Percentiles rank a stretch among this genome's conserved stretches.
These are phyloP conservation scores for Pseudocercospora vitis DNA, from an alignment of 2,329 filamentous ascomycete species.

Conservation along the genomic window DNA sequence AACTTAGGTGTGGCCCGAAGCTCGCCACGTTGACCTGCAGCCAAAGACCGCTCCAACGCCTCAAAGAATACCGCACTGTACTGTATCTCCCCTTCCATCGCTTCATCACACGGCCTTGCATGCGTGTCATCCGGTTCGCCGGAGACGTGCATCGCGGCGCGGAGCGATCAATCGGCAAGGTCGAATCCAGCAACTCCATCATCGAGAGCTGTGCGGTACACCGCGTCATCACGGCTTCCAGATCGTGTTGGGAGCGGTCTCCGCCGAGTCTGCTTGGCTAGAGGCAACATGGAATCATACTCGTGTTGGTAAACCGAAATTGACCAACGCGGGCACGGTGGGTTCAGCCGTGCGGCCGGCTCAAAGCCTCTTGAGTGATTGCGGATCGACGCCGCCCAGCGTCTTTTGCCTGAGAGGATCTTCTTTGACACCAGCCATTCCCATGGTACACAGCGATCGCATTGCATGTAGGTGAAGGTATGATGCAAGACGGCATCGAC, in stretches of 20 bases:
- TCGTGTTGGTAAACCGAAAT: constrained; percentile 18
- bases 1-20: constrained; percentile 15
- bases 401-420: constrained; percentile 1
- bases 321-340: constrained; percentile 1
- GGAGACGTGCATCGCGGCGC: background rate
- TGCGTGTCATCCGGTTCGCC: background rate
- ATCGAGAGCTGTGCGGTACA: no score
- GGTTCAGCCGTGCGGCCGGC: background rate
- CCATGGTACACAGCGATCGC: background rate
- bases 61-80: no score
- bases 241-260: constrained; percentile 9
- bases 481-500: no score
- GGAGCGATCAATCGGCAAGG: background rate
- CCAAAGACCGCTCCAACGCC: constrained; percentile 16
- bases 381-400: constrained; percentile 11
- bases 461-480: background rate
- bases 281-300: constrained; percentile 10
- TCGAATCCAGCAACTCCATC: no score
- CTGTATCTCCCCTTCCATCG: no score
- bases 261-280: constrained; percentile 12
- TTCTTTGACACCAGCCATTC: background rate
- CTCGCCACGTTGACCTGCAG: constrained; percentile 21
- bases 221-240: constrained; percentile 3
- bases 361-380: constrained; percentile 6
- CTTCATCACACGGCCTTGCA: constrained; percentile 6